Evolutionary conservation across 495 filamentous ascomycete species (phyloP).

Genomic region (Articulospora tetracladia): DNA sequence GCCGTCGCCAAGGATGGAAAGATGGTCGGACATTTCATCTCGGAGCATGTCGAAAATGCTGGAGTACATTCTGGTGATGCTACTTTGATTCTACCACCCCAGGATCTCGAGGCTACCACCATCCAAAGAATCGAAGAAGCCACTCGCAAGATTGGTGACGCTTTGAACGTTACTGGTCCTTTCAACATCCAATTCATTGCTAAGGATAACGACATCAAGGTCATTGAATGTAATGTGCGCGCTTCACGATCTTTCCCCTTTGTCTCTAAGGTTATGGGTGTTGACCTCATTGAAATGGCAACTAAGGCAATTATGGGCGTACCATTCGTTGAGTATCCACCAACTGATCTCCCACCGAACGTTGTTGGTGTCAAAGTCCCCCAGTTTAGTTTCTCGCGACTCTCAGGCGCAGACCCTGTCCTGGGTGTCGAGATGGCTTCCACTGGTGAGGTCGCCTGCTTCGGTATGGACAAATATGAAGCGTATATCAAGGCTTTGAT

Average conservation of each 20-base stretch:
- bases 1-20: constrained; percentile 83
- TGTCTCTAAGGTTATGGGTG: constrained; percentile 97
- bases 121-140: constrained; percentile 90
- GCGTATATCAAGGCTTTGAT: constrained; percentile 94
- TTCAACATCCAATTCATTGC: constrained; percentile 99
- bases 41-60: constrained; percentile 93
- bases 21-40: constrained; percentile 88
- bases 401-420: constrained; percentile 94
- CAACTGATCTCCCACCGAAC: constrained; percentile 65
- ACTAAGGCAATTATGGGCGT: constrained; percentile 93
- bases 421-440: constrained; percentile 99
- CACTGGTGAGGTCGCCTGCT: constrained; percentile 95
- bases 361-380: constrained; percentile 97
- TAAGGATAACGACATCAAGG: constrained; percentile 99
- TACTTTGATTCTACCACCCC: constrained; percentile 87
- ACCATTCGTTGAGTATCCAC: constrained; percentile 78
- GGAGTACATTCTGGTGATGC: constrained; percentile 97
- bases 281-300: constrained; percentile 97
- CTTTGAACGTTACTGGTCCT: constrained; percentile 92
- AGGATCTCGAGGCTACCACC: constrained; percentile 87
- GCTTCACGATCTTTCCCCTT: constrained; percentile 97
- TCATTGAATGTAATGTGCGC: constrained; percentile 97
- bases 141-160: constrained; percentile 90
- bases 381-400: constrained; percentile 96
- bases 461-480: constrained; percentile 93